phyloP scores from a whole-genome alignment of 495 filamentous ascomycete species.

The Aspergillus sclerotioniger region DNA sequence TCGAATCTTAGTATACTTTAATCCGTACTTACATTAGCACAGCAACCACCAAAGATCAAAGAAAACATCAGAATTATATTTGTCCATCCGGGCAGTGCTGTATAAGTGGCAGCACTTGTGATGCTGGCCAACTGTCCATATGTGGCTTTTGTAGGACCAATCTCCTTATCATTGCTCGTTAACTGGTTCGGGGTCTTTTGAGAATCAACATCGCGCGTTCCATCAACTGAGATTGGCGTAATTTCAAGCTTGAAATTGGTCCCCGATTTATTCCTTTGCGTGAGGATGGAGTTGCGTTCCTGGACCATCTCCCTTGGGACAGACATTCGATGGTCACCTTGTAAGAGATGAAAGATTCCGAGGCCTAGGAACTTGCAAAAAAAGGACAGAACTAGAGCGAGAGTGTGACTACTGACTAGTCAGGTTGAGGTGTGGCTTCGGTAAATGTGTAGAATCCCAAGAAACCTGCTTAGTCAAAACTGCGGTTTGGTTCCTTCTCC shows the following conservation, averaged over 20 bases:
- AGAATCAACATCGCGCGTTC: too few species aligned
- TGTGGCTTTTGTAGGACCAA: not conserved
- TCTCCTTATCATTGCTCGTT: not conserved
- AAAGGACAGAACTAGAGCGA: not conserved
- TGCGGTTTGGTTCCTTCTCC: too few species aligned
- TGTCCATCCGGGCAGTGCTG: conserved; percentile 65
- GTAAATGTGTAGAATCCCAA: too few species aligned
- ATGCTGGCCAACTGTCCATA: conserved; percentile 34
- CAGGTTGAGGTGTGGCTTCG: too few species aligned
- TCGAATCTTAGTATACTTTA: conserved; percentile 13
- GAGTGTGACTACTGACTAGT: too few species aligned
- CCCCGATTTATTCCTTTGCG: not conserved
- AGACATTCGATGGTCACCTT: not conserved
- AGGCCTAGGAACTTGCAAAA: not conserved
- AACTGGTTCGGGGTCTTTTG: not conserved
- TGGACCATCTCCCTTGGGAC: not conserved
- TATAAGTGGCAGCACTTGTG: conserved; percentile 39
- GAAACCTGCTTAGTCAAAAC: too few species aligned
- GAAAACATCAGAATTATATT: conserved; percentile 69
- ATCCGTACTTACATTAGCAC: conserved; percentile 75
- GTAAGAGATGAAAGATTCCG: not conserved
- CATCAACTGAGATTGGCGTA: not conserved
- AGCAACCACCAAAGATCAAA: conserved; percentile 95
- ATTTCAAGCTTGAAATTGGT: not conserved
- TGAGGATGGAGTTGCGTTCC: not conserved